Percentiles rank a stretch among this genome's conserved stretches.
Conservation (phyloP, 352 stramenopile genomes). For the Globisporangium cylindrosporum region DNA sequence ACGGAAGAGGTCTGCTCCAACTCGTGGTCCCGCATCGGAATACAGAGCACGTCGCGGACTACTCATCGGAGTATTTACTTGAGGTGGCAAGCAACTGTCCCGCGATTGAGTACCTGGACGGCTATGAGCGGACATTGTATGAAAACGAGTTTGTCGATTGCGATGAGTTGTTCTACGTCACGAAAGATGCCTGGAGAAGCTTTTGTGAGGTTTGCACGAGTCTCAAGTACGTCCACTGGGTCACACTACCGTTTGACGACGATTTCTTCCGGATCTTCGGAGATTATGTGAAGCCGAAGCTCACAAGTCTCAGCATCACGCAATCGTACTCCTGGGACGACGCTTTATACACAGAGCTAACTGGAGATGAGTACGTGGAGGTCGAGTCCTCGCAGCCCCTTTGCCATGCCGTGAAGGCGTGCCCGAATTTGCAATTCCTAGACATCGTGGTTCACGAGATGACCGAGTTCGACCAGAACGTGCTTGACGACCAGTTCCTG, state of each 20-base stretch:
- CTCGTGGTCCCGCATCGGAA: neutral
- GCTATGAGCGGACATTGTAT: neutral
- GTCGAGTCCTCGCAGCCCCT: neutral
- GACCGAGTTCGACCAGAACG: constrained; percentile 21
- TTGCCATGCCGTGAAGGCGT: neutral
- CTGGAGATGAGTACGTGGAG: neutral
- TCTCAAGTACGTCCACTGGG: constrained; percentile 1
- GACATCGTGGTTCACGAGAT: neutral
- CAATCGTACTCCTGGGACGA: neutral
- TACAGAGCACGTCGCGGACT: neutral
- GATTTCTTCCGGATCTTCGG: constrained; percentile 6
- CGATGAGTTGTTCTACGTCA: neutral
- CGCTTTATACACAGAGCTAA: neutral
- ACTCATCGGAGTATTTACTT: constrained; percentile 3
- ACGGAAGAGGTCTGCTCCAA: neutral
- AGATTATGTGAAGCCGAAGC: constrained; percentile 6
- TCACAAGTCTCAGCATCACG: neutral
- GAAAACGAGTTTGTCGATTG: neutral
- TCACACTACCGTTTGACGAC: neutral
- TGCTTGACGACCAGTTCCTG: constrained; percentile 36
- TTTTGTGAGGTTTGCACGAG: neutral
- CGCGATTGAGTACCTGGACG: constrained; percentile 1
- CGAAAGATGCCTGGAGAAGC: neutral
- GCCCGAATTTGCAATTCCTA: neutral
- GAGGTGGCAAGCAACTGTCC: neutral